Percentiles rank a stretch among this genome's conserved stretches.
phyloP scores from a whole-genome alignment of 352 stramenopile genomes.

The Pythium utonaiense region DNA sequence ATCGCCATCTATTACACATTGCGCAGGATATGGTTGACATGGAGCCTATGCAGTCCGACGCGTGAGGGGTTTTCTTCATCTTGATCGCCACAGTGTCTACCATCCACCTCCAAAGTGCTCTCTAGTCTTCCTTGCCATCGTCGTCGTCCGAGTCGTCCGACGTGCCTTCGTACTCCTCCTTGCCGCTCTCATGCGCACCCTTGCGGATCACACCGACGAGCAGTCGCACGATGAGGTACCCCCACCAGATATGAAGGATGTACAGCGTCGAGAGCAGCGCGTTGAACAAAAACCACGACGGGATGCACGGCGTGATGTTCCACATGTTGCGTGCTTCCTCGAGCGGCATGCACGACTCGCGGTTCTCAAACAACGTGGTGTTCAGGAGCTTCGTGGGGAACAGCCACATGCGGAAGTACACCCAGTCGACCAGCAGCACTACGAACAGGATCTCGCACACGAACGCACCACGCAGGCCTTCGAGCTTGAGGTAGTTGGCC shows the following conservation, averaged over 20 bases:
- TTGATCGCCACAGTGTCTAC: no score
- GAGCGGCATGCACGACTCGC: slow-evolving; percentile 71
- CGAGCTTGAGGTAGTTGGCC: slow-evolving; percentile 87
- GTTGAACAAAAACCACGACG: slow-evolving; percentile 84
- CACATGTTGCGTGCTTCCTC: slow-evolving; percentile 66
- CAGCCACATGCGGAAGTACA: slow-evolving; percentile 86
- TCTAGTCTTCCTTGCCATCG: slow-evolving; percentile 31
- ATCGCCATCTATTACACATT: neutral
- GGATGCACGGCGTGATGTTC: slow-evolving; percentile 64
- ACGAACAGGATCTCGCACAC: slow-evolving; percentile 74
- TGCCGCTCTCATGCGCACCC: slow-evolving; percentile 69
- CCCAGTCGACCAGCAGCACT: slow-evolving; percentile 57
- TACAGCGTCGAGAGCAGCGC: slow-evolving; percentile 70
- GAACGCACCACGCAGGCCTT: slow-evolving; percentile 67
- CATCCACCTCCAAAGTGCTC: neutral
- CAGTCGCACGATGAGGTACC: slow-evolving; percentile 65
- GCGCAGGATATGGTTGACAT: no score
- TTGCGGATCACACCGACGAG: slow-evolving; percentile 67
- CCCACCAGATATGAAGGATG: slow-evolving; percentile 85
- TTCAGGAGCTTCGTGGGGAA: slow-evolving; percentile 82
- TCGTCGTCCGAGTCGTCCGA: slow-evolving; percentile 75
- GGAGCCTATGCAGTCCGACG: neutral
- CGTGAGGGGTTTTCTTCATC: neutral
- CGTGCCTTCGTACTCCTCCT: slow-evolving; percentile 84
- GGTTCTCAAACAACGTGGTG: slow-evolving; percentile 66